Percentiles rank a stretch among this genome's conserved stretches.
Conservation (phyloP, 164 flowering plant genomes). For the Macadamia integrifolia region DNA sequence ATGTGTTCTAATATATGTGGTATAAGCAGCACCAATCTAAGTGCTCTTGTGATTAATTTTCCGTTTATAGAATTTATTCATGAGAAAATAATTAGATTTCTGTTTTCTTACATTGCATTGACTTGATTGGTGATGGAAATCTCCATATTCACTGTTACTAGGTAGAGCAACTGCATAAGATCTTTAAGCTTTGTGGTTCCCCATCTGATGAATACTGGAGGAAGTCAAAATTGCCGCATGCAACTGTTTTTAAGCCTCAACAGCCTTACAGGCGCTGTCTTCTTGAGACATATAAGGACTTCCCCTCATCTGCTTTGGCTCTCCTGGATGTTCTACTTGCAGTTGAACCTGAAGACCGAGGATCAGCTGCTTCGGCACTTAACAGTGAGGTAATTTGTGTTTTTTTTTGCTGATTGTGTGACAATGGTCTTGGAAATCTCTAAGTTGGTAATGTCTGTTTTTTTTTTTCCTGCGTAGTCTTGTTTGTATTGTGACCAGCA, state of each 20-base stretch:
- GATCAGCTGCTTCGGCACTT: slow-evolving; percentile 72
- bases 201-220: too few relatives aligned
- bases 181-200: too few relatives aligned
- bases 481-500: too few relatives aligned
- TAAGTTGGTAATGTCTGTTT: too few relatives aligned
- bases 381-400: slow-evolving; percentile 50
- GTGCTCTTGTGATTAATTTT: too few relatives aligned
- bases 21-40: too few relatives aligned
- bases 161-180: slow-evolving; percentile 82
- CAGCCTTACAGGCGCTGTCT: slow-evolving; percentile 59
- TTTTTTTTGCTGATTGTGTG: neutral
- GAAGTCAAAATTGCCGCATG: slow-evolving; percentile 58
- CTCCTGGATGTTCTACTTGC: slow-evolving; percentile 80
- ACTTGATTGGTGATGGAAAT: neutral
- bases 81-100: neutral
- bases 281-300: slow-evolving; percentile 69
- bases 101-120: neutral
- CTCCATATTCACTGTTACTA: slow-evolving; percentile 13
- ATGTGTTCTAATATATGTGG: too few relatives aligned
- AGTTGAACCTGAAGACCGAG: slow-evolving; percentile 64
- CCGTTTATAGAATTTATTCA: too few relatives aligned
- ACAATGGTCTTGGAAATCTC: neutral
- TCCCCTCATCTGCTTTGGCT: slow-evolving; percentile 59
- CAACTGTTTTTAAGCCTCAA: slow-evolving; percentile 7
- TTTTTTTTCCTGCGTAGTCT: too few relatives aligned